Evolutionary conservation across 148 eudicot species (phyloP).

Genomic region (Rhododendron mucronatum): DNA sequence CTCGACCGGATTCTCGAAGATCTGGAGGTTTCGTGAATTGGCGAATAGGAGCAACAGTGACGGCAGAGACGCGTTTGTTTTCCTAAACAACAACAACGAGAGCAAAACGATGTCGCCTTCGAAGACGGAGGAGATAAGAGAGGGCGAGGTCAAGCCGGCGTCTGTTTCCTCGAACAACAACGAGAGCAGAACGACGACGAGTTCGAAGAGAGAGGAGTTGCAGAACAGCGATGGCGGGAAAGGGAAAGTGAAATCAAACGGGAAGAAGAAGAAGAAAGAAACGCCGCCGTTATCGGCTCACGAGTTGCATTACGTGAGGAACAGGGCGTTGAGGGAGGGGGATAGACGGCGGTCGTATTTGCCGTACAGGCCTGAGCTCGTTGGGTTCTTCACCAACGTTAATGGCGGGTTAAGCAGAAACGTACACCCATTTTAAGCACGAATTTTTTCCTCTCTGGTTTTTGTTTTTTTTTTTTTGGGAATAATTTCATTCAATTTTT

Average conservation of each 20-base stretch:
- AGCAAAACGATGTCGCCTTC: neutral
- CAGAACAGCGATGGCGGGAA: neutral
- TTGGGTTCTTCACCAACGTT: conserved; percentile 78
- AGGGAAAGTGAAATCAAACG: conserved; percentile 5
- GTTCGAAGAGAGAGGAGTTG: neutral
- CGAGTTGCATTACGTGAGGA: conserved; percentile 53
- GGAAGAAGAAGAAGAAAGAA: conserved; percentile 18
- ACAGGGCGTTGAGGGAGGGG: conserved; percentile 30
- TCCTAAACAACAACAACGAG: neutral
- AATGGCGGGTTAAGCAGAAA: conserved; percentile 64
- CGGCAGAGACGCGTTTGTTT: neutral
- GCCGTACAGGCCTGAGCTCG: conserved; percentile 65
- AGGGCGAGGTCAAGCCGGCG: neutral
- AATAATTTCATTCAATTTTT: neutral
- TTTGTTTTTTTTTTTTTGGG: no score
- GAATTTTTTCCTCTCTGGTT: neutral
- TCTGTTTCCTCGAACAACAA: neutral
- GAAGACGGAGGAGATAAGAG: neutral
- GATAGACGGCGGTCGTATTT: conserved; percentile 53
- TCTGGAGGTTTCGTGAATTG: conserved; percentile 62
- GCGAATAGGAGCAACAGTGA: conserved; percentile 62
- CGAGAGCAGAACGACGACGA: neutral
- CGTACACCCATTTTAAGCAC: conserved; percentile 67
- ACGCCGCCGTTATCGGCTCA: conserved; percentile 48
- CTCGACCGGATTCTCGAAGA: conserved; percentile 94